Conservation (phyloP, 2,329 filamentous ascomycete species). For the Ciborinia camelliae region DNA sequence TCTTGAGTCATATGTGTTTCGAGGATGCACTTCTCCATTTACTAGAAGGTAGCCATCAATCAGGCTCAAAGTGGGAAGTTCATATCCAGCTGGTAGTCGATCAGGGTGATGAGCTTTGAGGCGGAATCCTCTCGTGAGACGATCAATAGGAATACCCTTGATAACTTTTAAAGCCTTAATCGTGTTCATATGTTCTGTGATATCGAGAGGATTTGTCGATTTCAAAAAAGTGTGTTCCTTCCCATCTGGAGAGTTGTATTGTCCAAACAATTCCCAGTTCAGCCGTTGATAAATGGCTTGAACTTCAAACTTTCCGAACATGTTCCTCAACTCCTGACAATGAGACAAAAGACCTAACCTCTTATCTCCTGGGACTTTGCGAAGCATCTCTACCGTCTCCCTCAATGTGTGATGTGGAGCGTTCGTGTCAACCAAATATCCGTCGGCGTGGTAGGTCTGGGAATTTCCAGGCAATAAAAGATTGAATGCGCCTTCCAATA, state of each 20-base stretch:
- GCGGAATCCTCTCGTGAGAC: conserved; percentile 1
- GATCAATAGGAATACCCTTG: not conserved
- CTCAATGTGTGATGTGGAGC: not conserved
- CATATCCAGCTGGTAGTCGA: not conserved
- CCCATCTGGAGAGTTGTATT: conserved; percentile 3
- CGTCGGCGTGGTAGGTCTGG: not conserved
- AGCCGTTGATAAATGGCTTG: not conserved
- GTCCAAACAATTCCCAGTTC: conserved; percentile 1
- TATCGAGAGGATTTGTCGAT: not conserved
- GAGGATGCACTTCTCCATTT: not conserved
- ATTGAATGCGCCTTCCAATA: not conserved
- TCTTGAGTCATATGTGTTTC: not conserved
- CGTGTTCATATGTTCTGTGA: not conserved
- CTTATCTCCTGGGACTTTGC: not conserved
- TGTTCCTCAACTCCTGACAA: not conserved
- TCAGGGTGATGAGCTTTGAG: not conserved
- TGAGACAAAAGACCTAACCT: not conserved
- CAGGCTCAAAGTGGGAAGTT: not conserved
- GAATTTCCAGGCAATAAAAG: not conserved
- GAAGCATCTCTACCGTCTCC: not conserved
- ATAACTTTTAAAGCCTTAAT: not conserved
- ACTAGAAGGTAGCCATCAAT: not conserved
- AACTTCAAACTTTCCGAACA: not conserved
- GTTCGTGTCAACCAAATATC: conserved; percentile 1
- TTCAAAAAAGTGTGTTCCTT: not conserved